A percentile compares a stretch with the other conserved stretches of the same genome.
These are phyloP conservation scores for Neurospora pannonica DNA, from an alignment of 495 filamentous ascomycete species.

Conservation along the genomic window DNA sequence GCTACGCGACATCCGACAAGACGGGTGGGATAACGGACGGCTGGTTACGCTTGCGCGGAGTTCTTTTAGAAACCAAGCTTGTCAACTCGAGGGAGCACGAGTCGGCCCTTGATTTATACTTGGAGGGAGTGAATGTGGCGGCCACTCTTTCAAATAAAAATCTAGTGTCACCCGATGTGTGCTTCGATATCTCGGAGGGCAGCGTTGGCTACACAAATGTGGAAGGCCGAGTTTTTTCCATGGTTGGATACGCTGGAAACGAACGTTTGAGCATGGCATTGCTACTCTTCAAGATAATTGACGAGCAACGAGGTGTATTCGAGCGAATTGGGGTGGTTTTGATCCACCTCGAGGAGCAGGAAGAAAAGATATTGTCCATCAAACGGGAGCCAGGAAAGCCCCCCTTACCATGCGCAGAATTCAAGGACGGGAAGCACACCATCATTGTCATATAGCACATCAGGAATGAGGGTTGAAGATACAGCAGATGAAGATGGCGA, in stretches of 20 bases:
- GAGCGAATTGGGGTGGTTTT: background rate
- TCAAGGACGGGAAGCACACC: background rate
- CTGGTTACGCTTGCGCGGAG: background rate
- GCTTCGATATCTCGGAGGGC: background rate
- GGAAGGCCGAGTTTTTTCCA: background rate
- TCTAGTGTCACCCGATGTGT: background rate
- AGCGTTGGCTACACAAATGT: background rate
- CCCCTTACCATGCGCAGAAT: background rate
- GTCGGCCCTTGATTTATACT: background rate
- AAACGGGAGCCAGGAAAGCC: background rate
- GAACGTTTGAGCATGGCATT: accelerated
- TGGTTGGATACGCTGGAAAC: background rate
- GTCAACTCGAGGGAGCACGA: background rate
- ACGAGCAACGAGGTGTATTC: background rate
- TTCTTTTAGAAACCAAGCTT: background rate
- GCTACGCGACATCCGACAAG: background rate
- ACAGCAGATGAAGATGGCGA: background rate
- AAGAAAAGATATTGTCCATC: background rate
- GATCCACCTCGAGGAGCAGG: background rate
- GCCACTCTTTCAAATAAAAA: accelerated
- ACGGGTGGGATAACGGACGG: background rate
- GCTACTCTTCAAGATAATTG: background rate
- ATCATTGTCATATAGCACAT: background rate
- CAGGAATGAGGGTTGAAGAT: background rate
- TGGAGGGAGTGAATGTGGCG: background rate